Base-by-base conservation (phyloP, 1,139 yeast species). In the Hansenula sp. region DNA sequence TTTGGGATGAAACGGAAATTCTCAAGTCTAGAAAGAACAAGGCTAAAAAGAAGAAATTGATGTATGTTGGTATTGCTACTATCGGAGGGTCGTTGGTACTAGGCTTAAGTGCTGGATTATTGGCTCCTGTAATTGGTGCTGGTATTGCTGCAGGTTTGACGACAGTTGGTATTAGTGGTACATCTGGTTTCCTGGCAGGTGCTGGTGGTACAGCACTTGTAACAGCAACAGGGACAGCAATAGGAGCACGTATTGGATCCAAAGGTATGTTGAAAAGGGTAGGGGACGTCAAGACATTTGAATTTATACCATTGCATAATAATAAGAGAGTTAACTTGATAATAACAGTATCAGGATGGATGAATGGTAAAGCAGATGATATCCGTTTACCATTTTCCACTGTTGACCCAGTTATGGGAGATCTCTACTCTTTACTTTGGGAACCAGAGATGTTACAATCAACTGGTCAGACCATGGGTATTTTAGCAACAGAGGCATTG, bases 101-200 rank as follows among this genome's bases (percentile, higher is more conserved):
- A 44, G 98, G 98, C 2, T 69, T 94, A 25, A 87, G 97, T 42
- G 97, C 96, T 13, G 99, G 99, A 3, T 65, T 94, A 36, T 68
- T 94, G 38, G 98, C 98, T 0, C 99, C 99, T 0, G 96, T 94
- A 5, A 94, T 94, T 55, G 98, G 98, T 34, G 97, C 97, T 1
- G 98, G 99, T 52, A 60, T 94, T 22, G 98, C 98, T 2, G 97
- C 98, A 3, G 99, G 98, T 11, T 69, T 94, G 34, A 83, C 97
- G 0, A 92, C 98, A 0, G 79, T 92, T 25, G 99, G 99, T 22
- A 85, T 94, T 22, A 71, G 87, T 2, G 98, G 99, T 18, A 89
- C 98, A 0, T 66, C 88, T 17, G 87, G 95, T 1, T 92, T 94
- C 53, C 67, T 94, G 30, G 97, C 97, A 0, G 98, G 98, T 36